Evolutionary conservation across 805 yeast species (phyloP), one percentile per base, ranked within the genome.

Genomic region (Saccharomycopsis selenospora): DNA sequence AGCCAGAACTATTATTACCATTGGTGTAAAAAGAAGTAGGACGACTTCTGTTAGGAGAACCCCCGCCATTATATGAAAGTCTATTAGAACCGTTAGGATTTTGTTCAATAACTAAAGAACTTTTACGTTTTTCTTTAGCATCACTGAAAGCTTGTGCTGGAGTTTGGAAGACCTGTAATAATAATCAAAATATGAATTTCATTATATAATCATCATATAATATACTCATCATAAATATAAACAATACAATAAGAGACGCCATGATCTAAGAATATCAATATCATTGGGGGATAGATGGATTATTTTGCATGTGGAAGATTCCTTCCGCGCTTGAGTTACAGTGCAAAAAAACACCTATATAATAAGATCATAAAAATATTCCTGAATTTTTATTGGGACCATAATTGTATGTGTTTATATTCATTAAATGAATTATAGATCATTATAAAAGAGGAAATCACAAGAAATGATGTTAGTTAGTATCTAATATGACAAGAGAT

Each of bases 81-180:
- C 11, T 11, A 6, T 30, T 6, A 20, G 42, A 13, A 17, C 17
- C 7, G 8, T 14, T 3, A 36, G 17, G 22, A n/a, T 11, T 11
- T 28, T 14, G 22, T 10, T 33, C 25, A 8, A 38, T 20, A 4
- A 24, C 25, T 6, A 25, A 36, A 13, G 41, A 30, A 20, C 45
- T 46, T 46, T 42, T 40, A 23, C 45, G 41, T 14, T 27, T 38
- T n/a, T n/a, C n/a, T 14, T 33, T 33, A 20, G 20, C 17, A 11
- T 46, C 40, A 2, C 45, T 42, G 25, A 41, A 46, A 24, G 45
- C 49, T 24, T 46, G 46, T 2, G 49, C 49, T 27, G 50, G 47
- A 18, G 50, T 43, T 8, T 23, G 26, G 47, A 47, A 43, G 14
- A 26, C 46, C 50, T 46, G 22, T 26, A 40, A 26, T n/a, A n/a